Percentiles rank a stretch among this genome's conserved stretches.
These are phyloP conservation scores for Thielaviopsis euricoi DNA, from an alignment of 2,329 filamentous ascomycete species.

Conservation along the genomic window DNA sequence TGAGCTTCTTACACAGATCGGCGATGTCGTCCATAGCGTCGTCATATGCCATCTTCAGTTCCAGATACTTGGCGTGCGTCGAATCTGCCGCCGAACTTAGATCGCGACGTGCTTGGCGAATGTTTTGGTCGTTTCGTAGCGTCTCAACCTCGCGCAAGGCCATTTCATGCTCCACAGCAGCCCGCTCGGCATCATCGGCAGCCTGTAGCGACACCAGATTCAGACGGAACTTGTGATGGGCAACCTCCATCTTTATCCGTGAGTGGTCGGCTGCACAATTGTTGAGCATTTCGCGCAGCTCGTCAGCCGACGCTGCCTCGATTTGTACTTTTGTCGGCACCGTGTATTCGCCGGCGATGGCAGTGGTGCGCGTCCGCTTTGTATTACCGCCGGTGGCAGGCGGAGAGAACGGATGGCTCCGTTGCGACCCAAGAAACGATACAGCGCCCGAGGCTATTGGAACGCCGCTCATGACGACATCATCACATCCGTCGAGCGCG, in stretches of 20 bases:
- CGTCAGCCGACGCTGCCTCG: slow-evolving; percentile 33
- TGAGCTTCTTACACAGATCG: slow-evolving; percentile 45
- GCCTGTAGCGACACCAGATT: slow-evolving; percentile 72
- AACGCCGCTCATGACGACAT: neutral
- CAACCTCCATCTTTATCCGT: slow-evolving; percentile 60
- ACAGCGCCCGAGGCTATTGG: neutral
- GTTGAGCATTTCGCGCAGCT: slow-evolving; percentile 40
- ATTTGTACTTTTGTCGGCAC: slow-evolving; percentile 34
- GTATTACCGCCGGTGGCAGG: slow-evolving; percentile 25
- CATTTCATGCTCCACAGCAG: slow-evolving; percentile 83
- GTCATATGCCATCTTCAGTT: slow-evolving; percentile 52
- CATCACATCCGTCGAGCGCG: neutral
- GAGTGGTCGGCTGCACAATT: slow-evolving; percentile 38
- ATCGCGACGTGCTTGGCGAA: slow-evolving; percentile 41
- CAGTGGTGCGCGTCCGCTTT: slow-evolving; percentile 9
- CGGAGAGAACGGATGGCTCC: slow-evolving; percentile 34
- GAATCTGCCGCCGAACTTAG: slow-evolving; percentile 35
- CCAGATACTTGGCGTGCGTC: slow-evolving; percentile 35
- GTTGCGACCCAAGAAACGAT: slow-evolving; percentile 22
- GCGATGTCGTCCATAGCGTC: slow-evolving; percentile 50
- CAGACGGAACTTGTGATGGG: slow-evolving; percentile 82
- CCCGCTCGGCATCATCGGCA: slow-evolving; percentile 68
- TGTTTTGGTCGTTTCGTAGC: slow-evolving; percentile 56
- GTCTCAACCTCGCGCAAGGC: slow-evolving; percentile 77
- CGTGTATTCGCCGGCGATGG: slow-evolving; percentile 24